Base-by-base conservation (phyloP, 108 stramenopile genomes). In the Conticribra guillardii region DNA sequence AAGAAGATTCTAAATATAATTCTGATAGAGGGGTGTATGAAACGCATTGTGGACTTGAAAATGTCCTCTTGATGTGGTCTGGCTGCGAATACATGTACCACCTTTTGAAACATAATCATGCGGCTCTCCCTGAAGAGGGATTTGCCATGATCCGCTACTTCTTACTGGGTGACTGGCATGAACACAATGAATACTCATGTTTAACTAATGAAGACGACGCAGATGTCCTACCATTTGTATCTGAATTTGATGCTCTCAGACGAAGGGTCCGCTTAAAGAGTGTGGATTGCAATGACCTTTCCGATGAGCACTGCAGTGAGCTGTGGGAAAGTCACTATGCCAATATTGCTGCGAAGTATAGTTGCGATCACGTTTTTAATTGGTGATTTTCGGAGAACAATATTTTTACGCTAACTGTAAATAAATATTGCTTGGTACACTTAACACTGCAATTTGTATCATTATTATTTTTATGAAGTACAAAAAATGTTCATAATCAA, bases 51-150 rank as follows among this genome's bases (percentile, higher is more conserved):
- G 87, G 87, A 19, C 53, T 88, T 9, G 79, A 77, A 11, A 82
- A 79, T 53, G 85, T 82, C 11, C 22, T 55, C 0, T 51, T 88
- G 34, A 70, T 57, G 26, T 88, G 87, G 87, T 76, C 83, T 23
- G 81, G 85, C 21, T 57, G 60, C 11, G 88, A 89, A 60, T 89
- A 84, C 71, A 74, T 85, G 60, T 81, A 86, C 34, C 48, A 71
- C 37, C 79, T 89, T 57, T 60, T 89, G 32, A 70, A 69, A 49
- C 82, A 89, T 53, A 89, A 89, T 60, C 32, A 48, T 28, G 55
- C 71, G 27, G 27, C n/a, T 11, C 54, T 89, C 5, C 88, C 88
- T 0, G 63, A 74, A 23, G 84, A 85, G 56, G 88, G 69, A 3
- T 64, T 84, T 27, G 63, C 57, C 9, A 76, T 89, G 57, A 45